Conservation (phyloP, 2,329 filamentous ascomycete genomes). For the Gremmenia infestans region DNA sequence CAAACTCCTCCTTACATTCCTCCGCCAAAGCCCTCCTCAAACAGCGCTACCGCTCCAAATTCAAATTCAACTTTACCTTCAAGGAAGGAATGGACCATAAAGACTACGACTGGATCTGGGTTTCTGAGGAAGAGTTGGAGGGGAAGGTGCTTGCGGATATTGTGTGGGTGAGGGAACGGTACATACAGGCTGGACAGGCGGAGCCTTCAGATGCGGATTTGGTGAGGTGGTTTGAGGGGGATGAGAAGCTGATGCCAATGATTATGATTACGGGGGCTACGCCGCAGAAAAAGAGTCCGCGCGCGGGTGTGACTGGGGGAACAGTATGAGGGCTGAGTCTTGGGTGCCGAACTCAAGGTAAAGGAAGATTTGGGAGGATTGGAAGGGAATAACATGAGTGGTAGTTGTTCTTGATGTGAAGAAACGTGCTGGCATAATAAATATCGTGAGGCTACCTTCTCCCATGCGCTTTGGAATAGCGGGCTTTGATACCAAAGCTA, state of each 20-base stretch:
- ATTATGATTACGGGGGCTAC: neutral
- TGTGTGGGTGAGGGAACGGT: slow-evolving; percentile 14
- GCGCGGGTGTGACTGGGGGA: no score
- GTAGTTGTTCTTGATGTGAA: no score
- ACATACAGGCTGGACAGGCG: slow-evolving; percentile 6
- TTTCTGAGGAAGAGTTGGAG: slow-evolving; percentile 9
- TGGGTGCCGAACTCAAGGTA: no score
- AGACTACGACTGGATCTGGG: slow-evolving; percentile 13
- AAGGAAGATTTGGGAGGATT: no score
- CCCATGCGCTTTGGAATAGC: no score
- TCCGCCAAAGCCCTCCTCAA: slow-evolving; percentile 3
- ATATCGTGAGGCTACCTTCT: no score
- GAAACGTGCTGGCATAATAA: no score
- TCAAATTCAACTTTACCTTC: neutral
- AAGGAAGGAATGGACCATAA: neutral
- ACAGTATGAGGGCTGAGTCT: no score
- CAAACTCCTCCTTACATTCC: neutral
- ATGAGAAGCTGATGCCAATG: neutral
- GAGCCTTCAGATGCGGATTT: slow-evolving; percentile 13
- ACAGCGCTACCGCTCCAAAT: slow-evolving; percentile 9
- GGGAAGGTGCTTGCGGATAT: slow-evolving; percentile 14
- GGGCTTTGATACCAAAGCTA: no score
- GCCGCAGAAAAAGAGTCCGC: neutral
- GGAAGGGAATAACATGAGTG: no score
- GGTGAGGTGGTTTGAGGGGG: slow-evolving; percentile 10